Conservation (phyloP, 805 yeast genomes). For the Kodamaea lidongshanica region DNA sequence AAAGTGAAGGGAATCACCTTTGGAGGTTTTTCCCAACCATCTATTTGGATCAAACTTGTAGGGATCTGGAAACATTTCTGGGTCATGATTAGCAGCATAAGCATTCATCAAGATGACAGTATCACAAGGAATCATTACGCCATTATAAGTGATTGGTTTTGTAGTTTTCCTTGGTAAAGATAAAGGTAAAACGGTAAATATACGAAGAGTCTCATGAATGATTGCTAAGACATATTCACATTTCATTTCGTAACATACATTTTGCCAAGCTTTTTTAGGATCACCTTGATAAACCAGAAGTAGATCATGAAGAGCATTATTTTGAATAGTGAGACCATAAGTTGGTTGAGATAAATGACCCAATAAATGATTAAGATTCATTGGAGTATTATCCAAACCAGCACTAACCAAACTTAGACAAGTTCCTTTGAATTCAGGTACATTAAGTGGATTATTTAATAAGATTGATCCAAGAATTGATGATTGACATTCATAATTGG, state of each 20-base stretch:
- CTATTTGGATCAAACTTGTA: conserved; percentile 47
- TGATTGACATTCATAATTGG: conserved; percentile 1
- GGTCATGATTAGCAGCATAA: conserved; percentile 66
- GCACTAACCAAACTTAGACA: conserved; percentile 77
- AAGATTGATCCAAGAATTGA: conserved; percentile 2
- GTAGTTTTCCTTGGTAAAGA: conserved; percentile 60
- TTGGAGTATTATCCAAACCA: conserved; percentile 67
- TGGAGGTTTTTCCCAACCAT: conserved; percentile 32
- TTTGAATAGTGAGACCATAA: conserved; percentile 35
- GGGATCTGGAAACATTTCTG: conserved; percentile 36
- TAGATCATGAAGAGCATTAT: conserved; percentile 38
- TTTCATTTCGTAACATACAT: conserved; percentile 18
- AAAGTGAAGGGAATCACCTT: conserved; percentile 30
- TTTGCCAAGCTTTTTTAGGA: conserved; percentile 30
- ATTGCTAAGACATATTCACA: conserved; percentile 53
- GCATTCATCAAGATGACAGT: conserved; percentile 61
- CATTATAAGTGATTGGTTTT: conserved; percentile 36
- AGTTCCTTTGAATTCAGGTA: conserved; percentile 47
- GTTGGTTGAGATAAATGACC: conserved; percentile 50
- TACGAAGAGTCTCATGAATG: conserved; percentile 56
- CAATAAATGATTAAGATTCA: conserved; percentile 53
- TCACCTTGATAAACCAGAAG: conserved; percentile 22
- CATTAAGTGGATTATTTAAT: conserved; percentile 10
- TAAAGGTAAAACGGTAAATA: conserved; percentile 61
- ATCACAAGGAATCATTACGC: conserved; percentile 44